Conservation (phyloP, 495 filamentous ascomycete genomes). For the Halenospora varia region DNA sequence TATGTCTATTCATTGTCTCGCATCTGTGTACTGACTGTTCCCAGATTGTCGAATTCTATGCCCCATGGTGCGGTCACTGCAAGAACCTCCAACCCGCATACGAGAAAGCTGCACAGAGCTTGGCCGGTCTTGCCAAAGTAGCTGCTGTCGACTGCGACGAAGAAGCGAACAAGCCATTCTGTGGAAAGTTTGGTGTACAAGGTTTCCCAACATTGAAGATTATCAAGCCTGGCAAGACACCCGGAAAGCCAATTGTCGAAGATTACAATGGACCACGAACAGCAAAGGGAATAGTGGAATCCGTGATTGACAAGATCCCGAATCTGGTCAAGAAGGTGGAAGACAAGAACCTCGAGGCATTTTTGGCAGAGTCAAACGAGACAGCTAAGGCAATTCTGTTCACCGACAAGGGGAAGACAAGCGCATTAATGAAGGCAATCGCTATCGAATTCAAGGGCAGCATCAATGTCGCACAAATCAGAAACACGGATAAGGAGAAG, state of each 20-base stretch:
- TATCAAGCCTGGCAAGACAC: slow-evolving; percentile 76
- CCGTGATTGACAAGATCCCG: slow-evolving; percentile 80
- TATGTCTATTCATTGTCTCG: neutral
- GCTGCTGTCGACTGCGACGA: slow-evolving; percentile 96
- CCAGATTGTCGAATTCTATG: slow-evolving; percentile 76
- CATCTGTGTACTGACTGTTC: slow-evolving; percentile 1
- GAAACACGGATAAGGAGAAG: slow-evolving; percentile 65
- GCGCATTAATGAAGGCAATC: slow-evolving; percentile 74
- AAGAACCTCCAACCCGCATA: slow-evolving; percentile 92
- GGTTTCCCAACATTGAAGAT: slow-evolving; percentile 98
- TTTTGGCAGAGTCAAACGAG: slow-evolving; percentile 68
- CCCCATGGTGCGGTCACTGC: slow-evolving; percentile 96
- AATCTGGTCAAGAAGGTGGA: slow-evolving; percentile 83
- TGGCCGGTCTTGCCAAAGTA: slow-evolving; percentile 88
- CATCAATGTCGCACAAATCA: slow-evolving; percentile 78
- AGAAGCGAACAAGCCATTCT: slow-evolving; percentile 87
- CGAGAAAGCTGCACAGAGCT: slow-evolving; percentile 85
- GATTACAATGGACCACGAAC: slow-evolving; percentile 85
- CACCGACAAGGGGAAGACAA: slow-evolving; percentile 87
- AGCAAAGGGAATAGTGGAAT: slow-evolving; percentile 82
- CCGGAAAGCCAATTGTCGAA: slow-evolving; percentile 79
- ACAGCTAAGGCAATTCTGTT: slow-evolving; percentile 87
- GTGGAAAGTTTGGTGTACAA: slow-evolving; percentile 82
- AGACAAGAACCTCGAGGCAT: slow-evolving; percentile 74
- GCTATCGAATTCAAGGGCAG: slow-evolving; percentile 89